Evolutionary conservation across 2,329 filamentous ascomycete species (phyloP).

Genomic region (Fonsecaea erecta): DNA sequence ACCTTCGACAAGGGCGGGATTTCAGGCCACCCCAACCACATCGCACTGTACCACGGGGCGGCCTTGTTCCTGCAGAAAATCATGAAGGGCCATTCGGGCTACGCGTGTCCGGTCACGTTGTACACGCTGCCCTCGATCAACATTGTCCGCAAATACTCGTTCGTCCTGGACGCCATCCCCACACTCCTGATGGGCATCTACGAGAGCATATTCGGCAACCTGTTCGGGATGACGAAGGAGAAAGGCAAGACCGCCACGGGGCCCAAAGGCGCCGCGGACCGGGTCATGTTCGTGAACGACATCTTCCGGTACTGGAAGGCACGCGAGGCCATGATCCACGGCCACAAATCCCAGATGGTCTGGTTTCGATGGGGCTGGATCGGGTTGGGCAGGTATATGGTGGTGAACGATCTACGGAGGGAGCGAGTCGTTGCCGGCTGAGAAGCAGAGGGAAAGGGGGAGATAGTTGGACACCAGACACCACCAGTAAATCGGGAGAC

Average conservation of each 20-base stretch:
- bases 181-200: conserved; percentile 67
- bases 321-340: conserved; percentile 83
- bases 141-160: conserved; percentile 78
- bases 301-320: conserved; percentile 68
- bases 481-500: background rate
- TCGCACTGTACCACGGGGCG: conserved; percentile 83
- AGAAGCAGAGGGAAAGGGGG: conserved; percentile 12
- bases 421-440: conserved; percentile 52
- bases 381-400: conserved; percentile 87
- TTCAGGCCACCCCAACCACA: conserved; percentile 91
- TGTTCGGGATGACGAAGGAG: conserved; percentile 25
- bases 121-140: conserved; percentile 81
- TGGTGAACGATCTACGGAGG: conserved; percentile 81
- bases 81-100: conserved; percentile 65
- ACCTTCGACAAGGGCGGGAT: conserved; percentile 87
- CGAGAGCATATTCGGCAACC: conserved; percentile 39
- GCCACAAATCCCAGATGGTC: conserved; percentile 94
- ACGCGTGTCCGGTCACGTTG: conserved; percentile 75
- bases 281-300: conserved; percentile 73
- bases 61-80: conserved; percentile 71
- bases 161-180: conserved; percentile 73
- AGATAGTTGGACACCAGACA: too few species aligned
- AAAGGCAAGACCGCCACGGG: conserved; percentile 32
- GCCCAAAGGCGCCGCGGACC: conserved; percentile 51
- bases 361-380: conserved; percentile 99